A percentile compares a stretch with the other conserved stretches of the same genome.
Evolutionary conservation across 345 rosid genomes (phyloP).

Genomic region (Eutrema japonicum): DNA sequence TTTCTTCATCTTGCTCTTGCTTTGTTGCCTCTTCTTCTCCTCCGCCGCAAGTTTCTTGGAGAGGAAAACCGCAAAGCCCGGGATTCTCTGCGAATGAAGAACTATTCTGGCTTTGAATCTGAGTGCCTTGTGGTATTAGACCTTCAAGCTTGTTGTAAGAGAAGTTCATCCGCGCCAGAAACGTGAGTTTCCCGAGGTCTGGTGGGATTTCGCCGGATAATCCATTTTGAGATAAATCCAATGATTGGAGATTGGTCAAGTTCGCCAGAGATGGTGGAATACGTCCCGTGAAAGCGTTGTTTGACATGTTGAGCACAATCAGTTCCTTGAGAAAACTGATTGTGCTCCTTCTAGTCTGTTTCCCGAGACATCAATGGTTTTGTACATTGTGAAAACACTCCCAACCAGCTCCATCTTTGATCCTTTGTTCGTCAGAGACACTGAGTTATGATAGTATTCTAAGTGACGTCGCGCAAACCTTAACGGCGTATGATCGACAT

Average conservation of each 20-base stretch:
- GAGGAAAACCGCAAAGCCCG: background rate
- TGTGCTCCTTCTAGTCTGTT: constrained; percentile 23
- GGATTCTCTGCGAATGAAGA: constrained; percentile 5
- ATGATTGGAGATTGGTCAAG: constrained; percentile 30
- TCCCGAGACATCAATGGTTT: constrained; percentile 18
- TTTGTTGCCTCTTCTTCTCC: background rate
- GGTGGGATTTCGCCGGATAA: constrained; percentile 6
- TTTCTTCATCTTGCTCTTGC: background rate
- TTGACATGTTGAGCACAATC: constrained; percentile 31
- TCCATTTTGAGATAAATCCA: constrained; percentile 29
- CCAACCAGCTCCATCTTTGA: background rate
- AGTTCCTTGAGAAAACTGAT: constrained; percentile 14
- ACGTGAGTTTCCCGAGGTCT: background rate
- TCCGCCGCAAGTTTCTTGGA: background rate
- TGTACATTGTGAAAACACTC: constrained; percentile 6
- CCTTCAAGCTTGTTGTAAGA: constrained; percentile 2
- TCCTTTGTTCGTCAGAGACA: constrained; percentile 19
- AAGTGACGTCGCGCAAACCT: background rate
- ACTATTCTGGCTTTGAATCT: background rate
- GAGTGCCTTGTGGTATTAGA: constrained; percentile 17
- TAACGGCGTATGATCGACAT: too few relatives aligned
- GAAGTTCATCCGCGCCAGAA: background rate
- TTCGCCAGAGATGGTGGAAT: constrained; percentile 22
- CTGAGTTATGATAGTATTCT: background rate
- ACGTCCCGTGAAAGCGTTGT: constrained; percentile 29